These are phyloP conservation scores for Entoloma clypeatum DNA, from an alignment of 1,284 basidiomycete genomes.

Conservation along the genomic window DNA sequence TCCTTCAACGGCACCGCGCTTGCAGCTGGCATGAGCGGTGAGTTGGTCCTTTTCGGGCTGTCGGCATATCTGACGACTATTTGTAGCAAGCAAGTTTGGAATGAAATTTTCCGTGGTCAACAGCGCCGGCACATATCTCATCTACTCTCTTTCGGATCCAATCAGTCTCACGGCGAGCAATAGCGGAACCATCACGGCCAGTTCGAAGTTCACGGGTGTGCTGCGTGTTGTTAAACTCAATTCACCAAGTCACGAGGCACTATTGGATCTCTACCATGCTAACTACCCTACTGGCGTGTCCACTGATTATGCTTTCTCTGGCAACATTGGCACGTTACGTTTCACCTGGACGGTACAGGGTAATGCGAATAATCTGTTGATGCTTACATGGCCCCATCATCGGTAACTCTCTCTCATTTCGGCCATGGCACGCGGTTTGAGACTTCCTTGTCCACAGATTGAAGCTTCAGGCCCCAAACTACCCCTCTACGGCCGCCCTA, in stretches of 20 bases:
- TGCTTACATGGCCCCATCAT: slow-evolving; percentile 35
- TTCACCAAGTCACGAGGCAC: slow-evolving; percentile 23
- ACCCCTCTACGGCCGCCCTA: slow-evolving; percentile 23
- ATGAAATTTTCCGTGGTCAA: slow-evolving; percentile 29
- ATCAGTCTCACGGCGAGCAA: slow-evolving; percentile 26
- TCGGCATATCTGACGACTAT: not conserved
- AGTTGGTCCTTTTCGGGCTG: slow-evolving; percentile 1
- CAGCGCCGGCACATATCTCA: slow-evolving; percentile 26
- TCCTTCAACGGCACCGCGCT: slow-evolving; percentile 26
- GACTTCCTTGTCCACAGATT: slow-evolving; percentile 13
- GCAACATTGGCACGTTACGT: slow-evolving; percentile 24
- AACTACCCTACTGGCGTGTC: slow-evolving; percentile 30
- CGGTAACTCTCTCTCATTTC: slow-evolving; percentile 20
- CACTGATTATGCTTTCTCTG: slow-evolving; percentile 28
- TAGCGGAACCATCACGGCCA: slow-evolving; percentile 24
- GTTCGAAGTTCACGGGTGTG: slow-evolving; percentile 34
- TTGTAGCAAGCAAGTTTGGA: slow-evolving; percentile 23
- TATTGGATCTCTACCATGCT: slow-evolving; percentile 28
- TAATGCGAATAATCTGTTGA: slow-evolving; percentile 25
- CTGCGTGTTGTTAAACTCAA: slow-evolving; percentile 38
- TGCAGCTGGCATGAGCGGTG: slow-evolving; percentile 19
- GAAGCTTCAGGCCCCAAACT: slow-evolving; percentile 24
- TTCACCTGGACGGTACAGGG: slow-evolving; percentile 33
- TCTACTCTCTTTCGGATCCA: slow-evolving; percentile 29
- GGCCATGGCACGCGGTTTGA: not conserved